Base-by-base conservation (phyloP, 148 eudicot genomes). In the Polygonum aviculare region DNA sequence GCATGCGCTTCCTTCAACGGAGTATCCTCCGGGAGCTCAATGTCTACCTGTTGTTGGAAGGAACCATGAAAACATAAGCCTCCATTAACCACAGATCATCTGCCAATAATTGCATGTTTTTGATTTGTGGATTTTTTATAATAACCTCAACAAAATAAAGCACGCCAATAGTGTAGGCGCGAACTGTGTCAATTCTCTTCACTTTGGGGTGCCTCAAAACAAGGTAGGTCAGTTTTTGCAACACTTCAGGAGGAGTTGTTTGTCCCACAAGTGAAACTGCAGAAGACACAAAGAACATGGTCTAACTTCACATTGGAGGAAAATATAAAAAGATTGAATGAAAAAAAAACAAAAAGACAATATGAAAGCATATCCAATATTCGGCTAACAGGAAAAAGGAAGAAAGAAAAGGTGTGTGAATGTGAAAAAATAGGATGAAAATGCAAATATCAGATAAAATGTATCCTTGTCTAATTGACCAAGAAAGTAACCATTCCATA, bases 191-290 rank as follows among this genome's bases (percentile, higher is more conserved):
- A n/a, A 94, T 74, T 3, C 97, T 96, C 81, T 90, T 90, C 69
- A 94, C 86, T 67, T 79, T 81, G 67, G 98, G 97, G 80, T 94
- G 97, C 60, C 92, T 77, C 69, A 90, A 73, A 49, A 88, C 98
- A 12, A 94, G 92, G 82, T 94, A 94, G 0, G 98, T 92, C 72
- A 92, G 47, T 49, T 94, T 94, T 84, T 89, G 97, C 86, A 94
- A 55, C 5, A 94, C 88, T 76, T 94, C 90, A 5, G 98, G 94
- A 38, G 98, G 82, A 39, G 97, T 97, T 57, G 98, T 80, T 77
- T 94, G 96, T 77, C 98, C 98, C 63, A 94, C 86, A 15, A 94
- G 92, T 44, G 97, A 90, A 72, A 84, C 98, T 94, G 87, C 86
- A 84, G 50, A 22, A 75, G 78, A 45, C 3, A n/a, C n/a, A 19